Evolutionary conservation across 1,139 yeast genomes (phyloP), one percentile per base, ranked within the genome.

Genomic region (Kodamaea sp.): DNA sequence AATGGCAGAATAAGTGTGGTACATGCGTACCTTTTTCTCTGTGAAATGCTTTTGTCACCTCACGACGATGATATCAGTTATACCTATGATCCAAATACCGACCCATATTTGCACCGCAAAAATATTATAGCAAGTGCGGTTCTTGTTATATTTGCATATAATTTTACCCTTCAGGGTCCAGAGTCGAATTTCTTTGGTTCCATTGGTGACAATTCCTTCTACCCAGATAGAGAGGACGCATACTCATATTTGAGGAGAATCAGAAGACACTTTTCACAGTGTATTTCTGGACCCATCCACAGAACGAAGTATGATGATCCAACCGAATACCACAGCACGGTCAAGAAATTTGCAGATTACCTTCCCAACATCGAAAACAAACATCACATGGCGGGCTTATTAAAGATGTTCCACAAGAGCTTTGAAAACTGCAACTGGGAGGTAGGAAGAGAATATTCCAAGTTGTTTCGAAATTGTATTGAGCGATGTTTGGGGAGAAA

Each of bases 121-220:
- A 76, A 78, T 44, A 73, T 78, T 22, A 55, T 82, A 13, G 78
- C 76, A 5, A 59, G 76, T 33, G 69, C 78, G 4, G 62, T 76
- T 0, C 50, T 82, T 32, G 64, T 81, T 22, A 57, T 81, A 3
- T 83, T 85, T 83, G 67, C 79, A 1, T 81, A 70, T 46, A 75
- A 73, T 32, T 80, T 60, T 51, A 62, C 66, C 18, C 50, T 64
- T 3, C 65, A 66, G 27, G 89, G 89, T 0, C 80, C 84, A 0
- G 88, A 82, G 47, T 52, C 63, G 3, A 51, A 54, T 13, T 39
- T 50, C 2, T 51, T 57, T 23, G 55, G 48, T 14, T 53, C 26
- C 44, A 36, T 29, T 35, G 32, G 26, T 34, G 50, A 28, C 5
- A 34, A 26, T 2, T 42, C 38, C 1, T 50, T 43, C 29, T 53